These are phyloP conservation scores for Paramarasmius palmivorus DNA, from an alignment of 1,284 basidiomycete genomes.

Conservation along the genomic window DNA sequence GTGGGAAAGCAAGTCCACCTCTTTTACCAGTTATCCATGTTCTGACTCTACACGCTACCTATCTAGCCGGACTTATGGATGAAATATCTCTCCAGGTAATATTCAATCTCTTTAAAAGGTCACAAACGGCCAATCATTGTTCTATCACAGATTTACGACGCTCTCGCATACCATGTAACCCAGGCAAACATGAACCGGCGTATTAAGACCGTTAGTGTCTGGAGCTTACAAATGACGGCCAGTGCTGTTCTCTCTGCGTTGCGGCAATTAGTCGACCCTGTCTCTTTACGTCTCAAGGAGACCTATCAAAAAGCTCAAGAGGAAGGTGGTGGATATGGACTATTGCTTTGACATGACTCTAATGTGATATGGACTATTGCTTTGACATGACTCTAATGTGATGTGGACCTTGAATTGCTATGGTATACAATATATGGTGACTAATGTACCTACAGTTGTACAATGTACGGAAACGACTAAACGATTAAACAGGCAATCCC, in stretches of 20 bases:
- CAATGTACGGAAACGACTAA: no score
- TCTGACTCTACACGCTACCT: constrained; percentile 22
- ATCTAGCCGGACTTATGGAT: constrained; percentile 77
- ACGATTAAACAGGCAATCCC: no score
- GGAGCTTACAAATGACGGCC: constrained; percentile 59
- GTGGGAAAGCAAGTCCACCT: constrained; percentile 77
- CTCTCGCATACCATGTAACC: constrained; percentile 89
- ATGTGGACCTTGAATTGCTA: neutral
- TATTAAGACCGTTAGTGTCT: constrained; percentile 83
- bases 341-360: no score
- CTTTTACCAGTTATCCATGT: neutral
- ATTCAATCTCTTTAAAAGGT: no score
- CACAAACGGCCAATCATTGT: constrained; percentile 1
- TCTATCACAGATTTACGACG: constrained; percentile 71
- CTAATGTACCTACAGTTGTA: no score
- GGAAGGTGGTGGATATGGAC: constrained; percentile 1
- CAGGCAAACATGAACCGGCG: constrained; percentile 86
- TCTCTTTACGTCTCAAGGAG: constrained; percentile 42
- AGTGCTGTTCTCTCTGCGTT: constrained; percentile 45
- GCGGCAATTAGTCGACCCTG: constrained; percentile 43
- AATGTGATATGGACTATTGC: no score
- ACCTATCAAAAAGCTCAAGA: constrained; percentile 29
- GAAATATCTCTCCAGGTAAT: constrained; percentile 76
- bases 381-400: no score
- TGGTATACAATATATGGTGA: neutral